These are phyloP conservation scores for Neurospora sp. DNA, from an alignment of 495 filamentous ascomycete species.

Conservation along the genomic window DNA sequence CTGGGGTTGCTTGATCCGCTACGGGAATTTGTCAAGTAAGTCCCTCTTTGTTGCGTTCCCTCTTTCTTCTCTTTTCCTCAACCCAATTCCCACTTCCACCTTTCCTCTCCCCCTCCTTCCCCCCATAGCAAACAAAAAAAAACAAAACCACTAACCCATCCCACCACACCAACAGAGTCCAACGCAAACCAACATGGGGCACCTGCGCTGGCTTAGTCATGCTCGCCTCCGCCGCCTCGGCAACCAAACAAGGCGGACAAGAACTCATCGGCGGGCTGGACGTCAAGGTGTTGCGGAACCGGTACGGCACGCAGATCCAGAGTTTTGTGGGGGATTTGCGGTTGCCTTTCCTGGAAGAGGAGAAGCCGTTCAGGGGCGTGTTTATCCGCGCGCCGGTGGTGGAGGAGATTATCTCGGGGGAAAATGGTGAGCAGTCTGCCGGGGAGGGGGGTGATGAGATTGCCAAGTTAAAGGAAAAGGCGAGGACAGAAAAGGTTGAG, in stretches of 20 bases:
- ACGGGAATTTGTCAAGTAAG: constrained; percentile 87
- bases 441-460: too few relatives aligned
- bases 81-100: neutral
- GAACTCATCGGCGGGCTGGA: constrained; percentile 88
- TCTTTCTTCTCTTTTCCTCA: neutral
- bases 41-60: neutral
- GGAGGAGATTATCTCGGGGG: constrained; percentile 53
- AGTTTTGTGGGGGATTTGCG: constrained; percentile 75
- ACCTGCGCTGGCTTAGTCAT: constrained; percentile 94
- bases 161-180: constrained; percentile 26
- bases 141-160: neutral
- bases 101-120: constrained; percentile 1
- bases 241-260: constrained; percentile 83
- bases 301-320: constrained; percentile 89
- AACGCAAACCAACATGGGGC: constrained; percentile 83
- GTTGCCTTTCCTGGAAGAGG: constrained; percentile 54
- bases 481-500: constrained; percentile 33
- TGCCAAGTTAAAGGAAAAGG: too few relatives aligned
- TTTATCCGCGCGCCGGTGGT: constrained; percentile 95
- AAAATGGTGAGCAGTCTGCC: too few relatives aligned
- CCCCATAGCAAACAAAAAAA: neutral
- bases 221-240: constrained; percentile 78
- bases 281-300: constrained; percentile 87
- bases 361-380: constrained; percentile 59
- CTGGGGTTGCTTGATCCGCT: constrained; percentile 75